Evolutionary conservation across 768 basidiomycete species (phyloP), one percentile per base, ranked within the genome.

Genomic region (Dentipellis sp.): DNA sequence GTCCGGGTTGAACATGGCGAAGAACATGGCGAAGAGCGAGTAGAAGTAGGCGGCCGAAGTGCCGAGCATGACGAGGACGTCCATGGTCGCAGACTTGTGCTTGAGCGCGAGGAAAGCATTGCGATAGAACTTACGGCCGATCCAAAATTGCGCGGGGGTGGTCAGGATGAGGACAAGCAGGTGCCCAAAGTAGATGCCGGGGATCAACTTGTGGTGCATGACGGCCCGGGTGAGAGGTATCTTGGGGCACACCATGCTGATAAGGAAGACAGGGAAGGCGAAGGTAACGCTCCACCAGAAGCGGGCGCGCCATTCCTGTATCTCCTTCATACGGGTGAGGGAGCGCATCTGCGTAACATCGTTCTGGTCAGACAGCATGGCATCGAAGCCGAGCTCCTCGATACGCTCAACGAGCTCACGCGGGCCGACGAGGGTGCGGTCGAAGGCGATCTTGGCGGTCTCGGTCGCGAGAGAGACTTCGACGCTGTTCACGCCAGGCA

Each of bases 41-140:
- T 98, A 99, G 62, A 86, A 77, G 68, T 95, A 98, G 8, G 97
- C 91, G 0, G 95, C 86, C 0, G 92, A 88, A 4, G 95, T 98
- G 52, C 95, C 97, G 36, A 98, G 79, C 71, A 94, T 90, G 65
- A 99, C 82, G 47, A 99, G 88, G 40, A 98, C 93, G 68, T 99
- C 97, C 95, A 99, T 99, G 1, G 95, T 99, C 7, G 94, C 90
- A 9, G 83, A 79, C 29, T 83, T 79, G 69, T 99, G 97, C 67
- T 82, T 89, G 53, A 98, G 74, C 4, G 94, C 84, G 70, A 94
- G 95, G 76, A 80, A 97, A 8, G 97, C 94, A 59, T 84, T 89
- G 45, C 78, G 78, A 69, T 97, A 95, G 71, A 97, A 97, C 61
- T 84, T 84, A 54, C 72, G 73, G 2, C 93, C 97, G 39, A 98